Evolutionary conservation across 768 basidiomycete genomes (phyloP), one percentile per base, ranked within the genome.

Genomic region (Goffeauzyma gilvescens): DNA sequence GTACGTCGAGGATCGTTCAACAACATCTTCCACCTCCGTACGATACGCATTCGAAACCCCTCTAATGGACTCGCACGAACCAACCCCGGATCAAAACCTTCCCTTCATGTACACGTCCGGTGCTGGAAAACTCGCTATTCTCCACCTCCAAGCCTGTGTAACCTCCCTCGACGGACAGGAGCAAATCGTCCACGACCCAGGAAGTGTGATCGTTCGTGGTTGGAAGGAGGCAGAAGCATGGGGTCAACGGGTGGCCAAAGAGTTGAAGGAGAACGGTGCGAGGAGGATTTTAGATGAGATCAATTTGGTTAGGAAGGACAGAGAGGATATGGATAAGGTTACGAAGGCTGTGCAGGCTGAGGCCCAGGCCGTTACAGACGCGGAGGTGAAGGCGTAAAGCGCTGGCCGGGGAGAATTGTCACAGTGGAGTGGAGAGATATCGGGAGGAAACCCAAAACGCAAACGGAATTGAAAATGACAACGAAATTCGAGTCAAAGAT

Each of bases 211-310:
- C 14, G 73, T 93, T 15, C 54, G 50, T 6, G 71, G 60, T 34
- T 56, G 63, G 2, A 68, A 69, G 48, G 76, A 81, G 12, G 81
- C 77, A 0, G 81, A 84, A 59, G 66, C 57, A 30, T 55, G 82
- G 23, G 90, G 90, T 6, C 68, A 65, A 32, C 67, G 64, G 34
- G 65, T 90, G 25, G 93, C 82, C 4, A 64, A 62, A 49, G 62
- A 66, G 6, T 60, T 98, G 43, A 70, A 80, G 32, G 71, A 72
- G 7, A 67, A 63, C 1, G 90, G 90, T 0, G 90, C 81, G 15
- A 72, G 69, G 53, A 71, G 69, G 46, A 81, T 98, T 50, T 58
- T 98, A 59, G 76, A 82, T 28, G 81, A 82, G 42, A 81, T 98
- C 52, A 79, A 73, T n/a, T 59, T 57, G 41, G 78, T 83, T 55